Evolutionary conservation across 2,329 filamentous ascomycete genomes (phyloP).

Genomic region (Penicillium palitans): DNA sequence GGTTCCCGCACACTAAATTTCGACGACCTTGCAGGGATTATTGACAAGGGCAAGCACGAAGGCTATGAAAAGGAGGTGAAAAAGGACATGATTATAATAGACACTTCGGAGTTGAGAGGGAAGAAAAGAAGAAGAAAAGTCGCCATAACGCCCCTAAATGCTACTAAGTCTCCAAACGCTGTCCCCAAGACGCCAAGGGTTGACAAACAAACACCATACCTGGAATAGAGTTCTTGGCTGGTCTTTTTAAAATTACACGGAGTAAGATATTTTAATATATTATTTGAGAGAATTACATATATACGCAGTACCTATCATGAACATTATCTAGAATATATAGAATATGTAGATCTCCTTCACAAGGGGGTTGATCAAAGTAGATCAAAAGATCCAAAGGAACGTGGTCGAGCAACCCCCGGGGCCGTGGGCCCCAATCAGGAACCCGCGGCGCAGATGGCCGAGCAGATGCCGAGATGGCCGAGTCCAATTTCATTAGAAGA

Average conservation of each 20-base stretch:
- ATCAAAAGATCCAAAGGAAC: conserved; percentile 1
- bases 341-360: neutral
- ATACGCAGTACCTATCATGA: neutral
- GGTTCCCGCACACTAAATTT: neutral
- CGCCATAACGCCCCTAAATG: neutral
- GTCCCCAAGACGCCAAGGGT: neutral
- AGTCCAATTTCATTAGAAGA: neutral
- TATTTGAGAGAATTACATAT: neutral
- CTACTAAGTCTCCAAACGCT: neutral
- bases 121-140: neutral
- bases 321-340: too few species aligned
- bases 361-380: neutral
- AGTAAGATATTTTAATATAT: neutral
- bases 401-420: neutral
- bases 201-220: neutral
- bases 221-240: neutral
- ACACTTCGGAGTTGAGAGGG: neutral
- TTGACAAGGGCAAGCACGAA: neutral
- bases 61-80: neutral
- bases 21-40: neutral
- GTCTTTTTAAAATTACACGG: neutral
- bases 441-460: too few species aligned
- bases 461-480: too few species aligned
- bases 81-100: neutral
- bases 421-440: conserved; percentile 3